These are phyloP conservation scores for Fusarium goolgardi DNA, from an alignment of 2,329 filamentous ascomycete genomes.

Conservation along the genomic window DNA sequence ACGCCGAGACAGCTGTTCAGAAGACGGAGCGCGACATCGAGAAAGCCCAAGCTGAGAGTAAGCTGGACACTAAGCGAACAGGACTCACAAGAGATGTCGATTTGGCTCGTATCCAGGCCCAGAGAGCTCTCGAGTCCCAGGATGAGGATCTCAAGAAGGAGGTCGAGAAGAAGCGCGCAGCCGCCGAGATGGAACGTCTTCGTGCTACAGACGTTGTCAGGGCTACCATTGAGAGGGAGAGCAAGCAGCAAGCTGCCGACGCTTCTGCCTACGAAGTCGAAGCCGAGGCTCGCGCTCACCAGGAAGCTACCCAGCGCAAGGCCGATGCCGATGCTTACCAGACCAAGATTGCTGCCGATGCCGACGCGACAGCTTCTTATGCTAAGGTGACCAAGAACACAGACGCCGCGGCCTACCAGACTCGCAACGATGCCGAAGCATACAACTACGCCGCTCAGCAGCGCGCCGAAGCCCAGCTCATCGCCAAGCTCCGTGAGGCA, in stretches of 20 bases:
- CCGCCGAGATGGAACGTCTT: constrained; percentile 83
- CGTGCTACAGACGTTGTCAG: constrained; percentile 82
- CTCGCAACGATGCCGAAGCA: constrained; percentile 59
- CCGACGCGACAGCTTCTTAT: constrained; percentile 58
- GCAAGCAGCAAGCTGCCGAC: constrained; percentile 76
- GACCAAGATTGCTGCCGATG: constrained; percentile 59
- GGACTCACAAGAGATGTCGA: constrained; percentile 79
- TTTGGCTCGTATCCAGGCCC: constrained; percentile 78
- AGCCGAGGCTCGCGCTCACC: constrained; percentile 67
- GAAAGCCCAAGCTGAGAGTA: constrained; percentile 81
- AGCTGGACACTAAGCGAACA: constrained; percentile 78
- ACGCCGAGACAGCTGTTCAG: constrained; percentile 84
- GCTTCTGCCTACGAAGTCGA: constrained; percentile 72
- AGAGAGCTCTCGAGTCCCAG: constrained; percentile 76
- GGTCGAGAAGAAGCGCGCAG: constrained; percentile 81
- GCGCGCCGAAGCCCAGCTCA: constrained; percentile 69
- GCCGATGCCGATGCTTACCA: constrained; percentile 66
- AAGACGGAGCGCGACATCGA: constrained; percentile 88
- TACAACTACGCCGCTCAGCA: constrained; percentile 54
- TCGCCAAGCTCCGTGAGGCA: constrained; percentile 76
- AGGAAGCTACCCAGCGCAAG: constrained; percentile 64
- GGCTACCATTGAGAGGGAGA: constrained; percentile 76
- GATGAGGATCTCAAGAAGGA: constrained; percentile 84
- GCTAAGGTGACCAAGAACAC: constrained; percentile 64
- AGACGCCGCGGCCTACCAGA: constrained; percentile 65